phyloP scores from a whole-genome alignment of 495 filamentous ascomycete genomes.

The Neurospora discreta region DNA sequence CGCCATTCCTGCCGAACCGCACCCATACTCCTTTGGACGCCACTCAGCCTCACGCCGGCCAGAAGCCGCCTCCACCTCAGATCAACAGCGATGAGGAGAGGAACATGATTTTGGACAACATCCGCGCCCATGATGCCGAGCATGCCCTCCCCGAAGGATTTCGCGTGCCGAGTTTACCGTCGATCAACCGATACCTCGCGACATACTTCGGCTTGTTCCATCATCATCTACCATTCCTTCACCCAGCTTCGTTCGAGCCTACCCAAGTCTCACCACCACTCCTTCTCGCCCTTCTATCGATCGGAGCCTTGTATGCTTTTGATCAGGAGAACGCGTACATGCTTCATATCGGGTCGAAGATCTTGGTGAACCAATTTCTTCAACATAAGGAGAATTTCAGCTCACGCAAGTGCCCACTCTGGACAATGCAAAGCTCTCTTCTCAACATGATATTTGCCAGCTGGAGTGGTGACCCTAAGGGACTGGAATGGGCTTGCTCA shows the following conservation, averaged over 20 bases:
- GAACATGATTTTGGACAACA: constrained; percentile 71
- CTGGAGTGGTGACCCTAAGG: constrained; percentile 97
- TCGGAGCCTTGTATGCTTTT: constrained; percentile 93
- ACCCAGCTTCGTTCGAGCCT: constrained; percentile 83
- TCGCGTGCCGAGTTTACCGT: constrained; percentile 64
- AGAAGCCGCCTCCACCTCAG: constrained; percentile 57
- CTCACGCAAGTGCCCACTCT: constrained; percentile 94
- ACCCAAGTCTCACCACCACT: constrained; percentile 67
- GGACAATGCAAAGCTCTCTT: constrained; percentile 93
- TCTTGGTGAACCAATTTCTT: constrained; percentile 90
- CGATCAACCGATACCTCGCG: constrained; percentile 79
- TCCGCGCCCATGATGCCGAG: constrained; percentile 66
- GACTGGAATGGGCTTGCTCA: constrained; percentile 95
- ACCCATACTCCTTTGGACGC: constrained; percentile 47
- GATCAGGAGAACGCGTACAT: constrained; percentile 91
- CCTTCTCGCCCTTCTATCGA: constrained; percentile 83
- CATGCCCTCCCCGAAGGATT: constrained; percentile 79
- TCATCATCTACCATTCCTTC: constrained; percentile 91
- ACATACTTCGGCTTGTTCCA: constrained; percentile 98
- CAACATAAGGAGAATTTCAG: constrained; percentile 98
- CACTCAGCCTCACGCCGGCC: constrained; percentile 50
- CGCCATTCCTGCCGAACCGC: constrained; percentile 48
- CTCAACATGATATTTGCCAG: constrained; percentile 99
- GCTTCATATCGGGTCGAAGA: constrained; percentile 95
- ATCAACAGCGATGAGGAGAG: constrained; percentile 68